phyloP scores from a whole-genome alignment of 805 yeast genomes.

The Komagataella populi region DNA sequence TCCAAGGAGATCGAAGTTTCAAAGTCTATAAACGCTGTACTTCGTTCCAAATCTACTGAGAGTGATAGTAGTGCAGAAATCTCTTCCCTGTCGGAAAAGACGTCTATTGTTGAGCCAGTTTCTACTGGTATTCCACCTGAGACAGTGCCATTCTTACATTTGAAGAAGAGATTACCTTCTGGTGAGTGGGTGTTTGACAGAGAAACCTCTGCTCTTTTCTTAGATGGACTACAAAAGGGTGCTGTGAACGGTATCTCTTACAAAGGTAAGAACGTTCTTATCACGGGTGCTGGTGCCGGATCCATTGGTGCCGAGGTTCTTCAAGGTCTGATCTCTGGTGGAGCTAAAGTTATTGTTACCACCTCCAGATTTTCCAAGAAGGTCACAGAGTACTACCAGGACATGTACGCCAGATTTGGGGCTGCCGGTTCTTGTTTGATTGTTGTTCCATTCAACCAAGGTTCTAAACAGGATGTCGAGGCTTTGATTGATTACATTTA shows the following conservation, averaged over 20 bases:
- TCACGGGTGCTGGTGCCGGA: conserved; percentile 98
- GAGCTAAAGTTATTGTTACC: conserved; percentile 94
- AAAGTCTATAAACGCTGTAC: conserved; percentile 40
- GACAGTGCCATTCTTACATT: conserved; percentile 89
- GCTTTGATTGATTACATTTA: conserved; percentile 78
- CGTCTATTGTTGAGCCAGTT: conserved; percentile 59
- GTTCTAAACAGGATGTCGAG: conserved; percentile 86
- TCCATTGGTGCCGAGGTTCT: conserved; percentile 96
- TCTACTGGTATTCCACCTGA: conserved; percentile 64
- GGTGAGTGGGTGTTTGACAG: conserved; percentile 83
- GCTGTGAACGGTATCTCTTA: conserved; percentile 91
- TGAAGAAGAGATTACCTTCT: conserved; percentile 60
- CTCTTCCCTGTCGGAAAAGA: conserved; percentile 67
- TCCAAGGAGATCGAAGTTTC: conserved; percentile 61
- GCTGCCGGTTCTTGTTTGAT: conserved; percentile 83
- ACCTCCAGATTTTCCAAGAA: conserved; percentile 90
- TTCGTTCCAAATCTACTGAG: conserved; percentile 33
- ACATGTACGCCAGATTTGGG: conserved; percentile 85
- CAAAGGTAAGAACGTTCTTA: conserved; percentile 75
- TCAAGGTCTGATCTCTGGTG: conserved; percentile 92
- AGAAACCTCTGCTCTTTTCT: conserved; percentile 58
- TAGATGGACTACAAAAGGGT: conserved; percentile 86
- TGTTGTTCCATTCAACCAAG: conserved; percentile 98
- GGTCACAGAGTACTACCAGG: conserved; percentile 92
- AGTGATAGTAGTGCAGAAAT: conserved; percentile 54